Conservation (phyloP, 129 eudicot species). For the Apium graveolens region DNA sequence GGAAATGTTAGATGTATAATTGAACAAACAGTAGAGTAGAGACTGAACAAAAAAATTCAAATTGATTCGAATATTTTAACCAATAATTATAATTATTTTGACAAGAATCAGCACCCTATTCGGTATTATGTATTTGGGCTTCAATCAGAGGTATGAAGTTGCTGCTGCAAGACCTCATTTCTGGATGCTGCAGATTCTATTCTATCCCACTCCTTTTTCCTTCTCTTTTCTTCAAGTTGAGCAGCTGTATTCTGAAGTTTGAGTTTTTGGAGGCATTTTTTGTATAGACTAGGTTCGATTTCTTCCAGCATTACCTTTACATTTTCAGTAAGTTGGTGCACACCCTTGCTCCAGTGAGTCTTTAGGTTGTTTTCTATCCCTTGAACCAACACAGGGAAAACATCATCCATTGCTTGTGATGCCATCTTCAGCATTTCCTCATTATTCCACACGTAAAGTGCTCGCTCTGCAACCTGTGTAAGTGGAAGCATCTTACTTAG, state of each 20-base stretch:
- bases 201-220: slow-evolving; percentile 45
- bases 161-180: slow-evolving; percentile 15
- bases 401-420: slow-evolving; percentile 45
- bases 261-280: slow-evolving; percentile 34
- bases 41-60: background rate
- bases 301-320: slow-evolving; percentile 57
- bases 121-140: background rate
- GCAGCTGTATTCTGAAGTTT: slow-evolving; percentile 20
- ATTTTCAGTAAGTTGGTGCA: slow-evolving; percentile 46
- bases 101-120: background rate
- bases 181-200: slow-evolving; percentile 36
- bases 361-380: slow-evolving; percentile 61
- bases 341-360: slow-evolving; percentile 56
- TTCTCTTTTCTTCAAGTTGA: slow-evolving; percentile 26
- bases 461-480: slow-evolving; percentile 65
- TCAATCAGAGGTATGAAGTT: background rate
- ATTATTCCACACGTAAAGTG: slow-evolving; percentile 65
- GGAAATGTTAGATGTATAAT: no score
- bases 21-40: background rate
- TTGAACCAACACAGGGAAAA: slow-evolving; percentile 47
- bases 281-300: slow-evolving; percentile 43
- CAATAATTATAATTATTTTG: background rate
- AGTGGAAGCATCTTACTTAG: background rate
- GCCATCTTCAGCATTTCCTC: slow-evolving; percentile 58
- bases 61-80: background rate